Conservation (phyloP, 768 basidiomycete species). For the Boletellus ananiceps region DNA sequence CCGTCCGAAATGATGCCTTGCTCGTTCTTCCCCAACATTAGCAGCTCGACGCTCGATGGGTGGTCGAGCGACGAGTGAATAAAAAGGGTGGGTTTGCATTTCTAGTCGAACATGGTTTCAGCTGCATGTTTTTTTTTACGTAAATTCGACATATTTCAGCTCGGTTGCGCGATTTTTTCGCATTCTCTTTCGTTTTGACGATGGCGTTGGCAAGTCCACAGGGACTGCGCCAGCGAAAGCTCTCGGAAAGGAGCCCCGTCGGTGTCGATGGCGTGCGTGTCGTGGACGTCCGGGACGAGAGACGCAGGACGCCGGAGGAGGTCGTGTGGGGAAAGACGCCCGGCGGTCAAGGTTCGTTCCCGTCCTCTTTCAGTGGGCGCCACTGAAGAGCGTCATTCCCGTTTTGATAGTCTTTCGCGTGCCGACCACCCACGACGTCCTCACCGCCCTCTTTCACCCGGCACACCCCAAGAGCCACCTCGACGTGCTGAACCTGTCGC, state of each 20-base stretch:
- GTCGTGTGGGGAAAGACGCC: constrained; percentile 90
- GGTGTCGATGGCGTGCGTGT: neutral
- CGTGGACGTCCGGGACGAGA: constrained; percentile 11
- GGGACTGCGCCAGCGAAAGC: constrained; percentile 24
- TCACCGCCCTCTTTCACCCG: constrained; percentile 83
- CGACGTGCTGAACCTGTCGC: constrained; percentile 77
- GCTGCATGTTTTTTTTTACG: constrained; percentile 8
- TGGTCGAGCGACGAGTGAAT: constrained; percentile 47
- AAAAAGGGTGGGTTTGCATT: constrained; percentile 31
- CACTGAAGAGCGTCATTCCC: neutral
- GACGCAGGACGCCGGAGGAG: constrained; percentile 37
- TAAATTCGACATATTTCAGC: constrained; percentile 4
- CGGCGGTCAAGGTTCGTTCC: constrained; percentile 59
- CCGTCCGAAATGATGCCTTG: constrained; percentile 52
- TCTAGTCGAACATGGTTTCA: too few species aligned
- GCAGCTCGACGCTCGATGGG: constrained; percentile 47
- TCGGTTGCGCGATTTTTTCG: neutral
- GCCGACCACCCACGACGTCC: constrained; percentile 86
- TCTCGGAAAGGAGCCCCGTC: neutral
- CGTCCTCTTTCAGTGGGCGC: neutral
- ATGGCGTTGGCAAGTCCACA: constrained; percentile 21
- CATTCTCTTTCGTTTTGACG: neutral
- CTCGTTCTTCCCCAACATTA: constrained; percentile 47
- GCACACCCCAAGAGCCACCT: constrained; percentile 82
- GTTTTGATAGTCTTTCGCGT: constrained; percentile 74